phyloP scores from a whole-genome alignment of 2,329 filamentous ascomycete species.

The Pyricularia sp. region DNA sequence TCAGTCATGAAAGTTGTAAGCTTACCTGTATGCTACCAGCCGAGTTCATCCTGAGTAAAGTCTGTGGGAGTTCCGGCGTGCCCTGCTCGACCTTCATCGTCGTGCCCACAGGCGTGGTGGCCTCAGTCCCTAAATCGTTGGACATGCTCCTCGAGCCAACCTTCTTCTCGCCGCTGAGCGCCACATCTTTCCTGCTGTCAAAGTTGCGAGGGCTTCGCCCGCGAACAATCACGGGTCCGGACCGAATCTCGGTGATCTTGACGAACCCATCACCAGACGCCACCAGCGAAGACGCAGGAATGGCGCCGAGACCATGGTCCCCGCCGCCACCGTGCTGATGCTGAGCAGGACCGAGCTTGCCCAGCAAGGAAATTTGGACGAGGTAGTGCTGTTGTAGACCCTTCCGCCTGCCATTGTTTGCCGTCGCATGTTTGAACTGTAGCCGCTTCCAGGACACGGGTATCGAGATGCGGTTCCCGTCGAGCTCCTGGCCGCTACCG shows the following conservation, averaged over 20 bases:
- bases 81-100: conserved; percentile 10
- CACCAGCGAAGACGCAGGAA: background rate
- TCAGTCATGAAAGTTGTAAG: background rate
- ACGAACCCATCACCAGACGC: conserved; percentile 48
- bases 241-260: conserved; percentile 75
- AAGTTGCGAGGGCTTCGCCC: conserved; percentile 91
- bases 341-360: background rate
- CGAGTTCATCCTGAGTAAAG: conserved; percentile 21
- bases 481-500: conserved; percentile 55
- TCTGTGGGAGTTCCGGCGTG: conserved; percentile 14
- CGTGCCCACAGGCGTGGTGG: conserved; percentile 11
- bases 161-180: conserved; percentile 49
- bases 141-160: conserved; percentile 34
- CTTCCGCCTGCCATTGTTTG: conserved; percentile 90
- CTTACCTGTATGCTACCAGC: conserved; percentile 25
- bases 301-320: background rate
- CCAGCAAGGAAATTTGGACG: conserved; percentile 70
- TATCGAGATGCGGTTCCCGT: conserved; percentile 69
- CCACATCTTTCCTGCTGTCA: conserved; percentile 79
- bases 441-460: conserved; percentile 89
- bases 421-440: conserved; percentile 93
- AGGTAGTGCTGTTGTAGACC: conserved; percentile 93
- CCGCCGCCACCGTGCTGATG: background rate
- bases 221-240: conserved; percentile 89
- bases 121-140: conserved; percentile 18